Percentiles rank a stretch among this genome's conserved stretches.
These are phyloP conservation scores for Trichoderma sp. DNA, from an alignment of 2,329 filamentous ascomycete genomes.

Conservation along the genomic window DNA sequence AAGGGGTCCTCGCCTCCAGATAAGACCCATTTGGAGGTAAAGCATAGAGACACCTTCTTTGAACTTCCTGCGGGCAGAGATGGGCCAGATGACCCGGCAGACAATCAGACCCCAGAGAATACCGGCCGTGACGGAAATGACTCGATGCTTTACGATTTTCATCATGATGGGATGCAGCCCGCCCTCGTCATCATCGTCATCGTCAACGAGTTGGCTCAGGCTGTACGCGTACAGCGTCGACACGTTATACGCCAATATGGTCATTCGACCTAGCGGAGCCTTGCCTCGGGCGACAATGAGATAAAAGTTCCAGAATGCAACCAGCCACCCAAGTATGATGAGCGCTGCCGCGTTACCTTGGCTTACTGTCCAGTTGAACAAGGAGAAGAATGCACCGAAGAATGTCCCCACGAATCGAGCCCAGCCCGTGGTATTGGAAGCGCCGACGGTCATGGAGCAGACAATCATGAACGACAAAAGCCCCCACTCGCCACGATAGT, in stretches of 20 bases:
- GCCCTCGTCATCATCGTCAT: slow-evolving; percentile 77
- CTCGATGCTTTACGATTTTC: slow-evolving; percentile 79
- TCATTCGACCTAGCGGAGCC: slow-evolving; percentile 83
- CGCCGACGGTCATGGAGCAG: slow-evolving; percentile 90
- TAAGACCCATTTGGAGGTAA: slow-evolving; percentile 85
- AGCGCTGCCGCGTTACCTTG: slow-evolving; percentile 68
- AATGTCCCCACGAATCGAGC: slow-evolving; percentile 79
- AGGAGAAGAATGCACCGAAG: slow-evolving; percentile 69
- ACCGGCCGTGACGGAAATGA: slow-evolving; percentile 75
- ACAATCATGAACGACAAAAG: slow-evolving; percentile 92
- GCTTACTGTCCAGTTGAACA: slow-evolving; percentile 71
- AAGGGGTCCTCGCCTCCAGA: slow-evolving; percentile 90
- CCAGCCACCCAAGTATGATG: slow-evolving; percentile 71
- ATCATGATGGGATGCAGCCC: slow-evolving; percentile 75
- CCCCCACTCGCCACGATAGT: slow-evolving; percentile 94
- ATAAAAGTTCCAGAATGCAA: slow-evolving; percentile 76
- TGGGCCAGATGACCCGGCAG: slow-evolving; percentile 83
- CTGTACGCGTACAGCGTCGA: slow-evolving; percentile 88
- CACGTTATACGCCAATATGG: slow-evolving; percentile 89
- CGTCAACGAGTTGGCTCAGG: slow-evolving; percentile 68
- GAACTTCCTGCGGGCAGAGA: slow-evolving; percentile 77
- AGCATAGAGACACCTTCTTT: slow-evolving; percentile 80
- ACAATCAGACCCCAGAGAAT: slow-evolving; percentile 85
- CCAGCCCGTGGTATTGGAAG: slow-evolving; percentile 83
- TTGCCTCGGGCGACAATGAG: slow-evolving; percentile 77